Evolutionary conservation across 2,329 filamentous ascomycete species (phyloP).

Genomic region (Albophoma yamanashiensis): DNA sequence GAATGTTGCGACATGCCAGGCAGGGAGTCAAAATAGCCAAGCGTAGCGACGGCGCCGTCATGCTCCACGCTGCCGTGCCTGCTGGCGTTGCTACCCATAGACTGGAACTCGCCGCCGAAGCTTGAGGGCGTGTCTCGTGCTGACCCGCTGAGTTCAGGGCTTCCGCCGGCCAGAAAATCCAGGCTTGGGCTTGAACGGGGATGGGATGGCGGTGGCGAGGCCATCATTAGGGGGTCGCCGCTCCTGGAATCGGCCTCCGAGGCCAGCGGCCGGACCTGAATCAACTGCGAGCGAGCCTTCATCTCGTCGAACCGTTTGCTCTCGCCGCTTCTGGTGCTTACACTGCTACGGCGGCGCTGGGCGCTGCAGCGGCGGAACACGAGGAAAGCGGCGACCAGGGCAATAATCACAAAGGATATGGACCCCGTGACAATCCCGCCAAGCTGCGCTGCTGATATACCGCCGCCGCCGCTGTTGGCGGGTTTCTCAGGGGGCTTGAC

Average conservation of each 20-base stretch:
- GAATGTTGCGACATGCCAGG: background rate
- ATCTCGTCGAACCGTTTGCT: background rate
- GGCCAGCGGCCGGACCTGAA: slow-evolving; percentile 26
- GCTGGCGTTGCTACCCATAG: background rate
- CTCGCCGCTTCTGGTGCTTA: background rate
- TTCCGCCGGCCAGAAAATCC: background rate
- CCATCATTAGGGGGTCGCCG: slow-evolving; percentile 27
- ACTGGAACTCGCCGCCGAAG: background rate
- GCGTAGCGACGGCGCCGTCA: background rate
- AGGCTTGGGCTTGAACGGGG: background rate
- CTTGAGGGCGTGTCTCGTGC: background rate
- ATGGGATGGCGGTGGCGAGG: slow-evolving; percentile 10
- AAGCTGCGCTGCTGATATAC: slow-evolving; percentile 29
- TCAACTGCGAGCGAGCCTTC: background rate
- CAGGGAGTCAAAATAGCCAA: background rate
- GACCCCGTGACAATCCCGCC: slow-evolving; percentile 45
- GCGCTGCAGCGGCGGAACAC: slow-evolving; percentile 39
- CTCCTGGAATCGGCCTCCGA: slow-evolving; percentile 33
- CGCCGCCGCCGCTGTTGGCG: slow-evolving; percentile 15
- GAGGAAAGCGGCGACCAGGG: slow-evolving; percentile 35
- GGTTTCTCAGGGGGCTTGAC: slow-evolving; percentile 4
- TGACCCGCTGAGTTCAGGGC: background rate
- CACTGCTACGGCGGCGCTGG: background rate
- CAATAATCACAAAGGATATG: slow-evolving; percentile 33
- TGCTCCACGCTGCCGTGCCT: background rate